Conservation (phyloP, 495 filamentous ascomycete species). For the Mycothermus thermophilus region DNA sequence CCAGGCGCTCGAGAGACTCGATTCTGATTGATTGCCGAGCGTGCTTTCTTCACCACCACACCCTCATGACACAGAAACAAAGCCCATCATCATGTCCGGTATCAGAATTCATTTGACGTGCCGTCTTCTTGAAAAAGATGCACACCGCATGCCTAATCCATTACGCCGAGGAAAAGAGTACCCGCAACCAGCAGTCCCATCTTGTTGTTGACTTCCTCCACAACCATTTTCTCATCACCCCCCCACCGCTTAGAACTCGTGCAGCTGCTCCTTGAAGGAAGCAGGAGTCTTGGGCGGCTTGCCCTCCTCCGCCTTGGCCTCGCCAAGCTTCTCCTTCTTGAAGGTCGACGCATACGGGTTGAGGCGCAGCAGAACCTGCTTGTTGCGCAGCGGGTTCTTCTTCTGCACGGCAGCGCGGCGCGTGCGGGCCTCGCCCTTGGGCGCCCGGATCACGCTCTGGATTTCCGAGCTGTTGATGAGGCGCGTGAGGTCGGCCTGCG, state of each 20-base stretch:
- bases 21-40: too few relatives aligned
- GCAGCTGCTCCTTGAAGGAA: conserved; percentile 25
- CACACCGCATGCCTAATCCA: conserved; percentile 28
- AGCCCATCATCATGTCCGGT: conserved; percentile 11
- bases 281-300: conserved; percentile 22
- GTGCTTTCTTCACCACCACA: too few relatives aligned
- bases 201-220: conserved; percentile 8
- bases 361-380: conserved; percentile 88
- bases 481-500: conserved; percentile 84
- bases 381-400: conserved; percentile 99
- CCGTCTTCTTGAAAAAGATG: too few relatives aligned
- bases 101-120: conserved; percentile 23
- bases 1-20: conserved; percentile 2
- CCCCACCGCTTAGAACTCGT: conserved; percentile 24
- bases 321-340: conserved; percentile 48
- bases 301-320: conserved; percentile 26
- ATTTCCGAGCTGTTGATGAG: conserved; percentile 98
- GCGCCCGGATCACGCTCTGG: conserved; percentile 78
- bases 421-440: conserved; percentile 76
- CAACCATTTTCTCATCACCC: conserved; percentile 5
- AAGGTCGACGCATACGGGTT: conserved; percentile 92
- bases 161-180: conserved; percentile 22
- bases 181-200: conserved; percentile 17
- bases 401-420: conserved; percentile 89
- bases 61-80: conserved; percentile 12